Percentiles rank a stretch among this genome's conserved stretches.
Evolutionary conservation across 139 green algal species (phyloP).

Genomic region (Ettlia oleoabundans): DNA sequence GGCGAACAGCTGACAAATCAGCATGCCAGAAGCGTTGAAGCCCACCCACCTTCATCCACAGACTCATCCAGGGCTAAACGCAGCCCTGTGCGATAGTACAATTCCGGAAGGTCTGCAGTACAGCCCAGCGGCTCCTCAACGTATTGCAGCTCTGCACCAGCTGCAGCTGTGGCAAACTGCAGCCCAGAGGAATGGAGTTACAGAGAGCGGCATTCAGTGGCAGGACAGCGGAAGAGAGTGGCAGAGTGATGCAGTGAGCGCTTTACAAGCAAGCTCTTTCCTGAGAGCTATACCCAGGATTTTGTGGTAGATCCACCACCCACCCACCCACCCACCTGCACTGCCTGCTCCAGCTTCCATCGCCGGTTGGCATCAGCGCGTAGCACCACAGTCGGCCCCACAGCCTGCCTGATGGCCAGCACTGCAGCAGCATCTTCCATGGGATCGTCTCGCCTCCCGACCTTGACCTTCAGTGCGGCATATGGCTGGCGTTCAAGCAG

Average conservation of each 20-base stretch:
- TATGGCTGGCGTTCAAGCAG: constrained; percentile 54
- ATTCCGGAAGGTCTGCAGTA: constrained; percentile 58
- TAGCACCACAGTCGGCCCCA: constrained; percentile 72
- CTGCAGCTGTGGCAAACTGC: constrained; percentile 53
- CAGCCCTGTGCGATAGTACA: constrained; percentile 66
- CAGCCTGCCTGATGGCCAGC: constrained; percentile 58
- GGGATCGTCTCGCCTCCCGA: constrained; percentile 57
- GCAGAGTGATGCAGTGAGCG: no score
- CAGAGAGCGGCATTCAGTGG: no score
- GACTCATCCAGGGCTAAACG: constrained; percentile 86
- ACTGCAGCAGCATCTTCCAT: constrained; percentile 78
- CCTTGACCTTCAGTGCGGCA: constrained; percentile 90
- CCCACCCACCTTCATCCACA: constrained; percentile 74
- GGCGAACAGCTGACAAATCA: no score
- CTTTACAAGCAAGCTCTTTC: no score
- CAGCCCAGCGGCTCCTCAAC: constrained; percentile 85
- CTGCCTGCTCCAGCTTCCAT: constrained; percentile 82
- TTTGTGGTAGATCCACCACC: background rate
- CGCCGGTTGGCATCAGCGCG: constrained; percentile 90
- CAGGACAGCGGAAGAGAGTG: no score
- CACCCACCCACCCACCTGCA: constrained; percentile 25
- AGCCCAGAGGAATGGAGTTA: no score
- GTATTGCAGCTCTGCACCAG: constrained; percentile 65
- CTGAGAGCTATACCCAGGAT: background rate
- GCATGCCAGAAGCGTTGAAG: no score